Conservation (phyloP, 257 asterid genomes). For the Solanum paucissectum region DNA sequence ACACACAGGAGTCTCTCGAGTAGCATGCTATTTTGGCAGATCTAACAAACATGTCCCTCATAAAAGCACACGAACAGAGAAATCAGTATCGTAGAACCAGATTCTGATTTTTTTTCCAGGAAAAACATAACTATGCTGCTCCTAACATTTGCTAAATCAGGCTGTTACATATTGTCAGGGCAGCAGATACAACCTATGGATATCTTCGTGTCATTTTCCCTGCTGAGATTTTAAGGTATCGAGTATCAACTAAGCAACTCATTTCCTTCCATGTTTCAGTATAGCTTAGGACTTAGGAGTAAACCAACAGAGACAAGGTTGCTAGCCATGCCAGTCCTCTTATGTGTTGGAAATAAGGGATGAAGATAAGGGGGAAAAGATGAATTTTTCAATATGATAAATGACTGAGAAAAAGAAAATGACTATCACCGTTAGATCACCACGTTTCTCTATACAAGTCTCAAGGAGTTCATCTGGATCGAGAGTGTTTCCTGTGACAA, state of each 20-base stretch:
- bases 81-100: background rate
- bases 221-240: background rate
- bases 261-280: background rate
- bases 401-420: background rate
- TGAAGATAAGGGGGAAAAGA: background rate
- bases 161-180: background rate
- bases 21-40: background rate
- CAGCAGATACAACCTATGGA: background rate
- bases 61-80: background rate
- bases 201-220: background rate
- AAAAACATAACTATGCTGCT: background rate
- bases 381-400: background rate
- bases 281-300: background rate
- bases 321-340: background rate
- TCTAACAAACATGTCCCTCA: background rate
- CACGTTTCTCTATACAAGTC: constrained; percentile 66
- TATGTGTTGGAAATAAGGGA: background rate
- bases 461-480: constrained; percentile 88
- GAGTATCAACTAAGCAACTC: background rate
- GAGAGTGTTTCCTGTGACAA: constrained; percentile 76
- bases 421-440: constrained; percentile 63
- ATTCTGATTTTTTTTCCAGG: background rate
- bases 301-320: background rate
- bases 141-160: background rate
- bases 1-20: background rate